A percentile compares a stretch with the other conserved stretches of the same genome.
Evolutionary conservation across 192 early-diverging fungal genomes (phyloP).

Genomic region (Podochytrium sp.): DNA sequence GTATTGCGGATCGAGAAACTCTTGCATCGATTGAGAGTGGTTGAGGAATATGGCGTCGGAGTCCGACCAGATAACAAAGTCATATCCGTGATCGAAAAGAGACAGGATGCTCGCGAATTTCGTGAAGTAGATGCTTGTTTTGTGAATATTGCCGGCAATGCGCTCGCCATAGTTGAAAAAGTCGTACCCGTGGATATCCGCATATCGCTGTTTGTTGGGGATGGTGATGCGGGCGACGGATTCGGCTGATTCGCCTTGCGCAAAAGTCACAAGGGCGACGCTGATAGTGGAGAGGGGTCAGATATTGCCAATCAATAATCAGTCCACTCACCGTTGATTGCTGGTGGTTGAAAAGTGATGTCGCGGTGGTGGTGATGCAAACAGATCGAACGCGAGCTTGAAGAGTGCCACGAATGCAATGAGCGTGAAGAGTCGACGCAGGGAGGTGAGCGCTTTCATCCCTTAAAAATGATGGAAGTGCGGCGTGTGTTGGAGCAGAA

Average conservation of each 20-base stretch:
- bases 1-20: not conserved
- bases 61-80: constrained; percentile 14
- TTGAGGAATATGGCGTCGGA: constrained; percentile 8
- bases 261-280: not conserved
- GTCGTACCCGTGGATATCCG: not conserved
- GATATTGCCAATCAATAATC: too few species aligned
- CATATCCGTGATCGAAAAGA: not conserved
- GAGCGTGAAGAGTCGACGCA: too few species aligned
- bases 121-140: not conserved
- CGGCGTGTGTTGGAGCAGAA: too few species aligned
- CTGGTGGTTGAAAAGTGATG: too few species aligned
- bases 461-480: too few species aligned
- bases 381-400: too few species aligned
- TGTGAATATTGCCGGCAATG: not conserved
- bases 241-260: not conserved
- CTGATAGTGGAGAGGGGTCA: too few species aligned
- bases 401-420: too few species aligned
- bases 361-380: too few species aligned
- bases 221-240: not conserved
- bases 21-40: not conserved
- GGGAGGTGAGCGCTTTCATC: too few species aligned
- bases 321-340: too few species aligned
- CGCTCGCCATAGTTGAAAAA: not conserved
- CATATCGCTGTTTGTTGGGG: constrained; percentile 4
- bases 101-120: constrained; percentile 12